Evolutionary conservation across 805 yeast genomes (phyloP), one percentile per base, ranked within the genome.

Genomic region (Candida ortonii): DNA sequence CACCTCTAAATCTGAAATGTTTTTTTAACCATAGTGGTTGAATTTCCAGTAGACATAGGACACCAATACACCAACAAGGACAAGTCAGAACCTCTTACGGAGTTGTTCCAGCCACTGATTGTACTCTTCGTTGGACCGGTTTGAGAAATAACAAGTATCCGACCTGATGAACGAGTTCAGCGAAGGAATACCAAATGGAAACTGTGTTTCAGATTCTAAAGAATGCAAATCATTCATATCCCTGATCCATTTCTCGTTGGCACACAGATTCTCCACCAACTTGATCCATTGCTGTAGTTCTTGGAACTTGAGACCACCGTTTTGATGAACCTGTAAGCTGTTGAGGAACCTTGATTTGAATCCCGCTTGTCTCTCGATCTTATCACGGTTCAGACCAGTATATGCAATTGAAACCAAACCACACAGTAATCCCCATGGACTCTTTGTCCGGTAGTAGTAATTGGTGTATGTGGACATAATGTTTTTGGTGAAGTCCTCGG

Each of bases 361-460:
- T 1, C 83, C 78, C 5, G 78, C 62, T 30, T 70, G 71, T 9
- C 59, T 51, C 3, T 60, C 52, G 11, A 80, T 53, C 21, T 65
- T 52, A 15, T 64, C 64, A 36, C 71, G 68, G 52, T 78, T 77
- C 20, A 81, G 65, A 11, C 78, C 64, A 13, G 67, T 61, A 36
- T 76, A 77, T 10, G 80, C 78, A 13, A 80, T 71, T 22, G 80
- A 64, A 1, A 81, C 67, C 42, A 83, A 52, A 0, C 89, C 89
- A 52, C 84, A 78, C 3, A 82, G 73, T 15, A 83, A 54, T 6
- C 78, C 76, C 87, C 88, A 82, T 24, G 79, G 80, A 38, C 73
- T 76, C 22, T 71, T 71, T 24, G 80, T 70, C 43, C 76, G 74
- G 27, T 69, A 67, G 29, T 70, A 66, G 48, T 76, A 74, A 3